A percentile compares a stretch with the other conserved stretches of the same genome.
phyloP scores from a whole-genome alignment of 2,329 filamentous ascomycete genomes.

The Penicillium thymicola region DNA sequence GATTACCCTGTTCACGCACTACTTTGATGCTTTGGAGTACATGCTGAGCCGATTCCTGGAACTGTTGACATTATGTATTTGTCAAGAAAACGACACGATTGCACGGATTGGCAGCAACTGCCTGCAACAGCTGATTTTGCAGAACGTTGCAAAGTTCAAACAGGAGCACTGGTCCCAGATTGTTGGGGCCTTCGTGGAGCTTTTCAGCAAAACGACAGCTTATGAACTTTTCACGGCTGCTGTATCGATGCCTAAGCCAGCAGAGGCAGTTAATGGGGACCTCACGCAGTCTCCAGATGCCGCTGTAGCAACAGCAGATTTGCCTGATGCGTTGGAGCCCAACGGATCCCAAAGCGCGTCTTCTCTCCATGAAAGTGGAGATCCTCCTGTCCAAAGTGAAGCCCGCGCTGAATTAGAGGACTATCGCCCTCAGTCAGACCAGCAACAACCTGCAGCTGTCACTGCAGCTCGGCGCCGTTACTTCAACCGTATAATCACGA shows the following conservation, averaged over 20 bases:
- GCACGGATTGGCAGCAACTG: constrained; percentile 98
- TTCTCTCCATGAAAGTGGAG: constrained; percentile 33
- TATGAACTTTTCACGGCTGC: constrained; percentile 92
- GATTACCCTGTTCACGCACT: constrained; percentile 98
- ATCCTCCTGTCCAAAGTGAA: constrained; percentile 36
- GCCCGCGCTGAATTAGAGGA: constrained; percentile 65
- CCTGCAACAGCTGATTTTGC: constrained; percentile 89
- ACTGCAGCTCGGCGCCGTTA: constrained; percentile 89
- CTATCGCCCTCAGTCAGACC: constrained; percentile 73
- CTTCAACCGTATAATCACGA: constrained; percentile 99
- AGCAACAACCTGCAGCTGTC: constrained; percentile 86
- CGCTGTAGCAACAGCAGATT: constrained; percentile 20
- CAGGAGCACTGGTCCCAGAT: constrained; percentile 89
- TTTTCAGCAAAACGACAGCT: constrained; percentile 92
- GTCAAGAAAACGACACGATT: constrained; percentile 98
- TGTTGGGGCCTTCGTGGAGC: constrained; percentile 89
- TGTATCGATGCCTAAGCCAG: constrained; percentile 46
- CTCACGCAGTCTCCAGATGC: constrained; percentile 20
- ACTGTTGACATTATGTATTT: constrained; percentile 90
- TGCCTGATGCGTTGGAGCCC: constrained; percentile 24
- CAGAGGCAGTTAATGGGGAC: constrained; percentile 32
- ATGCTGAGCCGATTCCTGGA: constrained; percentile 98
- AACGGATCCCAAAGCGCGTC: constrained; percentile 30
- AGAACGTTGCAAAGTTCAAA: constrained; percentile 91
- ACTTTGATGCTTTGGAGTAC: constrained; percentile 92